Percentiles rank a stretch among this genome's conserved stretches.
These are phyloP conservation scores for Rhodotorula diobovata DNA, from an alignment of 768 basidiomycete species.

Conservation along the genomic window DNA sequence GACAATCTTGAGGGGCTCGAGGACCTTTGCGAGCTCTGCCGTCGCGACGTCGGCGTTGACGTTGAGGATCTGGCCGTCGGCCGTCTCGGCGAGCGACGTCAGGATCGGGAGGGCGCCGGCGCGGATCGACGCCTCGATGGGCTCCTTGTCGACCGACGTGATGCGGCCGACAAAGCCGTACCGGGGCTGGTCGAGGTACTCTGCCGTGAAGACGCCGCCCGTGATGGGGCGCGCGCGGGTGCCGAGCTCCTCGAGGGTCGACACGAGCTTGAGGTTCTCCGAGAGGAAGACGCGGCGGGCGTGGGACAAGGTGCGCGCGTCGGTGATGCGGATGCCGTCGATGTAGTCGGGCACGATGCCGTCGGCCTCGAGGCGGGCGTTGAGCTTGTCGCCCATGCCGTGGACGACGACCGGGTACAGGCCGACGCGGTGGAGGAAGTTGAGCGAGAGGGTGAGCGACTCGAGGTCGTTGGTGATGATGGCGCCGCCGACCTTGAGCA, in stretches of 20 bases:
- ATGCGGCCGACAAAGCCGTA: conserved; percentile 96
- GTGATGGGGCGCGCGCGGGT: conserved; percentile 97
- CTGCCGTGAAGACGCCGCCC: conserved; percentile 94
- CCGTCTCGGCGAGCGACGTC: conserved; percentile 86
- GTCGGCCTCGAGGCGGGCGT: conserved; percentile 84
- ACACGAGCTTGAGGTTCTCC: conserved; percentile 91
- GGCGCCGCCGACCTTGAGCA: conserved; percentile 96
- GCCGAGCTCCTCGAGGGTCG: conserved; percentile 85
- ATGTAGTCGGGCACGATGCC: conserved; percentile 95
- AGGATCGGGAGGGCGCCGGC: conserved; percentile 94
- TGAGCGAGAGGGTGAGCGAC: conserved; percentile 87
- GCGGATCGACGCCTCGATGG: conserved; percentile 91
- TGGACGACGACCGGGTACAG: conserved; percentile 97
- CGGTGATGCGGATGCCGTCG: conserved; percentile 91
- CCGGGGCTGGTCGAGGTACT: conserved; percentile 89
- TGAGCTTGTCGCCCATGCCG: conserved; percentile 70
- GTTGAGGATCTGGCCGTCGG: conserved; percentile 96
- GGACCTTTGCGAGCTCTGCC: conserved; percentile 92
- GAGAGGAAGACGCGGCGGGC: conserved; percentile 95
- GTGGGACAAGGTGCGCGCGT: conserved; percentile 87
- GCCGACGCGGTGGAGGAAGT: conserved; percentile 93
- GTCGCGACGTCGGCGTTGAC: conserved; percentile 99
- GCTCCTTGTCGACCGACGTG: conserved; percentile 88
- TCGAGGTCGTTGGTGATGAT: conserved; percentile 81
- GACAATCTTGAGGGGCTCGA: conserved; percentile 97